phyloP scores from a whole-genome alignment of 2,329 filamentous ascomycete species.

The Pseudogymnoascus destructans region DNA sequence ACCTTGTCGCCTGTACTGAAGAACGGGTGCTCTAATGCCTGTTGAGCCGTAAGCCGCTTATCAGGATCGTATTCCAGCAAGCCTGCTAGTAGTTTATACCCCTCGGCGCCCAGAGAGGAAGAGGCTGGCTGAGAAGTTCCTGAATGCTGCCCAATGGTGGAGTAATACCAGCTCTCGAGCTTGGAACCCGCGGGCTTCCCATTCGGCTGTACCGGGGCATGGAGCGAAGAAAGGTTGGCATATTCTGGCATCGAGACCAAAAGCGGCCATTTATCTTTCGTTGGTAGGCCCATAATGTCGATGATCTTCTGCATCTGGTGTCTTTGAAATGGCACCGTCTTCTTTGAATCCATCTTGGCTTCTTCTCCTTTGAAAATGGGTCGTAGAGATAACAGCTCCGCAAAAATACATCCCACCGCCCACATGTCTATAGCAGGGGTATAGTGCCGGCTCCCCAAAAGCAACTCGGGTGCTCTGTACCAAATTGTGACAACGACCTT shows the following conservation, averaged over 20 bases:
- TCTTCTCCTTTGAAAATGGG: conserved; percentile 99
- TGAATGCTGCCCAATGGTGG: conserved; percentile 43
- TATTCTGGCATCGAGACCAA: conserved; percentile 81
- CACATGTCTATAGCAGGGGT: conserved; percentile 95
- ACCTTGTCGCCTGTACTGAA: conserved; percentile 61
- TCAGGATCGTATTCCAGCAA: conserved; percentile 88
- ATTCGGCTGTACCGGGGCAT: conserved; percentile 33
- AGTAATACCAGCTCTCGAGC: conserved; percentile 72
- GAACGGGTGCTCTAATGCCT: conserved; percentile 83
- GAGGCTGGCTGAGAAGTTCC: conserved; percentile 28
- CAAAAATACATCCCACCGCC: conserved; percentile 97
- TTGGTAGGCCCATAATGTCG: conserved; percentile 85
- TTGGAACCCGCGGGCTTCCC: conserved; percentile 24
- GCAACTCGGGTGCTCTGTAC: conserved; percentile 90
- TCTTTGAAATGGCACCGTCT: conserved; percentile 90
- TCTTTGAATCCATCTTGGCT: conserved; percentile 97
- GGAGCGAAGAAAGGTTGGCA: conserved; percentile 48
- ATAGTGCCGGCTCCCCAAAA: conserved; percentile 89
- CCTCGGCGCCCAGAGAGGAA: conserved; percentile 58
- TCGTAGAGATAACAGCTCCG: conserved; percentile 75
- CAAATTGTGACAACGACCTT: conserved; percentile 99
- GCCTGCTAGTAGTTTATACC: conserved; percentile 67
- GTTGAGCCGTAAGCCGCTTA: conserved; percentile 73
- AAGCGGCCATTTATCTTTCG: conserved; percentile 78
- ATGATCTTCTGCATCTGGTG: conserved; percentile 99